A percentile compares a stretch with the other conserved stretches of the same genome.
phyloP scores from a whole-genome alignment of 1,139 yeast species.

The Kodamaea derodonti region DNA sequence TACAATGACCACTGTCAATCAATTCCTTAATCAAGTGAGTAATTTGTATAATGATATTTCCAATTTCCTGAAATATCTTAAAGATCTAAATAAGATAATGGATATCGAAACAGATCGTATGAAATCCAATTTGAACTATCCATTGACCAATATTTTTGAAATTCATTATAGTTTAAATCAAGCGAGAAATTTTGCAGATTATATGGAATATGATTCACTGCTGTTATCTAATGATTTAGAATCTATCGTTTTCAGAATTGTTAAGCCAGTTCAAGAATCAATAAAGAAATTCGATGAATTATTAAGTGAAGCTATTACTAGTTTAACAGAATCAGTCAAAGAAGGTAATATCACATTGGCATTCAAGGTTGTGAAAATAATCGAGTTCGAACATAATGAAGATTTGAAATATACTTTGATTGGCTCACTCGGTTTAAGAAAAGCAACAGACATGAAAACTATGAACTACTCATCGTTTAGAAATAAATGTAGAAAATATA shows the following conservation, averaged over 20 bases:
- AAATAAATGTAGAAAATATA: conserved; percentile 57
- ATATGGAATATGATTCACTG: conserved; percentile 51
- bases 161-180: conserved; percentile 70
- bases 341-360: conserved; percentile 66
- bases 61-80: conserved; percentile 50
- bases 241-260: conserved; percentile 60
- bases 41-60: conserved; percentile 62
- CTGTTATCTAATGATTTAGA: conserved; percentile 66
- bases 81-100: conserved; percentile 49
- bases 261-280: conserved; percentile 46
- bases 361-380: conserved; percentile 67
- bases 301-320: conserved; percentile 59
- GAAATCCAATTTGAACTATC: conserved; percentile 49
- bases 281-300: conserved; percentile 62
- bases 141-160: conserved; percentile 56
- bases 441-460: conserved; percentile 14
- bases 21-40: conserved; percentile 68
- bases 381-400: conserved; percentile 76
- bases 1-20: conserved; percentile 63
- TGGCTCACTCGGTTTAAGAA: conserved; percentile 34
- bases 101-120: conserved; percentile 49
- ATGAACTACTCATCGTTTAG: conserved; percentile 35
- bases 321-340: conserved; percentile 66
- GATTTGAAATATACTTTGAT: conserved; percentile 63
- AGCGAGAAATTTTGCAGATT: conserved; percentile 77